Percentiles rank a stretch among this genome's conserved stretches.
Evolutionary conservation across 768 basidiomycete species (phyloP).

Genomic region (Dendrothele bispora): DNA sequence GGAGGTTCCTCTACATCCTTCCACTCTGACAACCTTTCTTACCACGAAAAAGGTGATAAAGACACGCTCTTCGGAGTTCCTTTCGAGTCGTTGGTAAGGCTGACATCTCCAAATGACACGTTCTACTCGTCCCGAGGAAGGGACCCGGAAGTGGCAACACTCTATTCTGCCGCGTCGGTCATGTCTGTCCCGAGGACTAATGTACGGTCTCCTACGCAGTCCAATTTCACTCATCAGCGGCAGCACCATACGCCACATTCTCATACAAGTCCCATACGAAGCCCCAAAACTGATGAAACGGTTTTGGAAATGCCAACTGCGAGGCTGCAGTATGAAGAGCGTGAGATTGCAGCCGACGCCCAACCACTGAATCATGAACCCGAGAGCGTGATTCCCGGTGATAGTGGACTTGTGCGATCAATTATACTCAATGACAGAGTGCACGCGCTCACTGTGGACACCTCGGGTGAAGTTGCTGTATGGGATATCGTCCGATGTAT

Average conservation of each 20-base stretch:
- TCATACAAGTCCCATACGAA: slow-evolving; percentile 29
- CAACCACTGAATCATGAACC: slow-evolving; percentile 52
- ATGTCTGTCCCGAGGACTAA: slow-evolving; percentile 59
- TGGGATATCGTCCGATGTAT: slow-evolving; percentile 87
- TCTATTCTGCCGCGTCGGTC: slow-evolving; percentile 84
- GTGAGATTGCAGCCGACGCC: slow-evolving; percentile 85
- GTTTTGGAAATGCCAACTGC: slow-evolving; percentile 36
- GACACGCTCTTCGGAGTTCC: slow-evolving; percentile 60
- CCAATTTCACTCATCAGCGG: slow-evolving; percentile 29
- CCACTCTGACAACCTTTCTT: slow-evolving; percentile 29
- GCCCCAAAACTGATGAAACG: slow-evolving; percentile 33
- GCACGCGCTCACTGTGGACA: slow-evolving; percentile 90
- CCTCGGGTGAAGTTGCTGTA: slow-evolving; percentile 81
- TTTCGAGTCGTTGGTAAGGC: slow-evolving; percentile 65
- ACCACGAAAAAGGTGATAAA: slow-evolving; percentile 29
- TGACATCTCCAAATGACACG: slow-evolving; percentile 67
- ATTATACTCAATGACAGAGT: slow-evolving; percentile 84
- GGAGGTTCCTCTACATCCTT: slow-evolving; percentile 20
- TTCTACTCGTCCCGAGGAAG: slow-evolving; percentile 47
- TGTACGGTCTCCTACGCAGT: slow-evolving; percentile 32
- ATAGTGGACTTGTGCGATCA: slow-evolving; percentile 79
- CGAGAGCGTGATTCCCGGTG: slow-evolving; percentile 72
- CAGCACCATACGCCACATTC: slow-evolving; percentile 21
- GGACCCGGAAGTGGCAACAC: slow-evolving; percentile 80
- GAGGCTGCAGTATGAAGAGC: slow-evolving; percentile 57